Conservation (phyloP, 805 yeast species). For the Hanseniaspora pseudoguilliermondii region DNA sequence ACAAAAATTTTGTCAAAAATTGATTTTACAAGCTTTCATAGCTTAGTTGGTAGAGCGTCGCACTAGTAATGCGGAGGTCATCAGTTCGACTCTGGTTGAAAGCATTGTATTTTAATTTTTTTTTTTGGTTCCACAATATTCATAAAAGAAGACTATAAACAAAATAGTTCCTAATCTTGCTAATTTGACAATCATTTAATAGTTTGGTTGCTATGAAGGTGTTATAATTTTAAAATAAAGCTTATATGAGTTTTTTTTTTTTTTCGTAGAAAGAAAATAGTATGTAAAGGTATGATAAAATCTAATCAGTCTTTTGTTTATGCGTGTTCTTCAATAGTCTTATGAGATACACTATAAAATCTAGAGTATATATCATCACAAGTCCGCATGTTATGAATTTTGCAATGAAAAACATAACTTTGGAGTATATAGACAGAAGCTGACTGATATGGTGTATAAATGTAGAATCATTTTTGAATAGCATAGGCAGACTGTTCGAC, state of each 20-base stretch:
- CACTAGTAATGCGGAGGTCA: slow-evolving; percentile 14
- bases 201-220: no score
- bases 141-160: background rate
- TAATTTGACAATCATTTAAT: no score
- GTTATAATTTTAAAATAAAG: no score
- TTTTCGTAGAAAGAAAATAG: background rate
- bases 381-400: background rate
- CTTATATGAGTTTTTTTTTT: background rate
- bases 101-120: background rate
- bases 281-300: background rate
- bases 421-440: slow-evolving; percentile 1
- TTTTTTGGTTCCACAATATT: background rate
- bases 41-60: slow-evolving; percentile 14
- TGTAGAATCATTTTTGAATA: background rate
- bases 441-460: background rate
- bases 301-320: background rate
- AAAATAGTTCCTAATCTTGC: background rate
- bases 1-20: background rate
- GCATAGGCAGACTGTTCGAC: background rate
- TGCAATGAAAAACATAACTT: slow-evolving; percentile 2
- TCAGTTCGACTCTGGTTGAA: slow-evolving; percentile 14
- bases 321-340: background rate
- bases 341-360: slow-evolving; percentile 1
- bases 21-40: slow-evolving; percentile 6
- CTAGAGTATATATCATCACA: background rate